These are phyloP conservation scores for Zygosaccharomyces pseudobailii DNA, from an alignment of 1,139 yeast genomes.

Conservation along the genomic window DNA sequence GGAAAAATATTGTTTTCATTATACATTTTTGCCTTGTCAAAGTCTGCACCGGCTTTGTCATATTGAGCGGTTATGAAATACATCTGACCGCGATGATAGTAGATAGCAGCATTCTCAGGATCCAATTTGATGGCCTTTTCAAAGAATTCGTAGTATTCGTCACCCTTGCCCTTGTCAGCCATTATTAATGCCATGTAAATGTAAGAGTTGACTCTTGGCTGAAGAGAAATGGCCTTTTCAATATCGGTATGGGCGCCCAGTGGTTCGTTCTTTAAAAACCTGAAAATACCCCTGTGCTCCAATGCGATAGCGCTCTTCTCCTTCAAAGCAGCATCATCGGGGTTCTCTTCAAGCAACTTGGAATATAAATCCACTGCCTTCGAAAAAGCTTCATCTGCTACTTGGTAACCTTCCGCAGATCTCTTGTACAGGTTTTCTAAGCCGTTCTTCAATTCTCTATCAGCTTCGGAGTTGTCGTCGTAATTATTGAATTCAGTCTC, in stretches of 20 bases:
- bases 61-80: slow-evolving; percentile 76
- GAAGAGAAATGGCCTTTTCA: slow-evolving; percentile 57
- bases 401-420: slow-evolving; percentile 66
- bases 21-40: slow-evolving; percentile 67
- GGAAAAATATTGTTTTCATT: slow-evolving; percentile 79
- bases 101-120: slow-evolving; percentile 73
- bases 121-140: slow-evolving; percentile 66
- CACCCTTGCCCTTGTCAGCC: slow-evolving; percentile 77
- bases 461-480: slow-evolving; percentile 51
- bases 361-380: slow-evolving; percentile 61
- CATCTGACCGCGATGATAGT: slow-evolving; percentile 93
- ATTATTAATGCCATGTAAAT: slow-evolving; percentile 78
- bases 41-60: slow-evolving; percentile 66
- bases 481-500: slow-evolving; percentile 32
- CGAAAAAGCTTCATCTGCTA: slow-evolving; percentile 63
- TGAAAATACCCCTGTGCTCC: slow-evolving; percentile 79
- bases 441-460: slow-evolving; percentile 64
- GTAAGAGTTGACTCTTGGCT: slow-evolving; percentile 79
- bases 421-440: slow-evolving; percentile 58
- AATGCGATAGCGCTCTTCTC: slow-evolving; percentile 63
- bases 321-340: slow-evolving; percentile 36
- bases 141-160: slow-evolving; percentile 50
- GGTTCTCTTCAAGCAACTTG: slow-evolving; percentile 33
- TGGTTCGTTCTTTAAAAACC: slow-evolving; percentile 75
- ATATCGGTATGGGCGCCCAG: slow-evolving; percentile 56